Evolutionary conservation across 805 yeast genomes (phyloP), one percentile per base, ranked within the genome.

Genomic region (Candida maesae): DNA sequence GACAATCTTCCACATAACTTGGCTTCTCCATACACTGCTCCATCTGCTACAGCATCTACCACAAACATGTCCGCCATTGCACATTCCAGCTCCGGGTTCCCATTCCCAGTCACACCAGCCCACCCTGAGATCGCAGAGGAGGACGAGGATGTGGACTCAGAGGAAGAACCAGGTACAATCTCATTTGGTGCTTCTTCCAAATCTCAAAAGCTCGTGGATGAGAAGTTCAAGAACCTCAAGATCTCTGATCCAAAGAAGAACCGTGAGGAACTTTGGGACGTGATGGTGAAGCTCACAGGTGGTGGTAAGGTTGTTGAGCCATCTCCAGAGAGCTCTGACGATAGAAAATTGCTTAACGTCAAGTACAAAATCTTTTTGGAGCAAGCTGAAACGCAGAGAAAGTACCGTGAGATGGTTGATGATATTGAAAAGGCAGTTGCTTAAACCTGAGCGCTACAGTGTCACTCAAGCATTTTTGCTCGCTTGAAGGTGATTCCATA

Each of bases 341-440:
- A 87, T 62, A 72, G 88, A 54, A 68, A 71, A 51, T 70, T 93
- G 45, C 72, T 93, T 60, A 67, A 75, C 45, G 84, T 82, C 29
- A 93, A 93, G 65, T 93, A 88, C 70, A 75, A 79, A 63, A 77
- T 91, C 33, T 89, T 88, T 73, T 68, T 87, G 41, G 96, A 91
- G 57, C 93, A 87, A 77, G 88, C 95, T 33, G 76, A 70, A 51
- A 74, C 83, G 21, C 98, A 93, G 65, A 81, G 74, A 55, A 77
- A 71, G 54, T 91, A 87, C 65, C 76, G 98, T 60, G 62, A 67
- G 18, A 59, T 76, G 67, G 88, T 91, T 34, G 85, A 80, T 50
- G 61, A 58, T 30, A 68, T 74, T 13, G 67, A 62, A 34, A 20
- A 39, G 39, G 15, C 6, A 10, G 24, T 35, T 23, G 35, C 36